Percentiles rank a stretch among this genome's conserved stretches.
Conservation (phyloP, 2,329 filamentous ascomycete genomes). For the Penicillium decumbens region DNA sequence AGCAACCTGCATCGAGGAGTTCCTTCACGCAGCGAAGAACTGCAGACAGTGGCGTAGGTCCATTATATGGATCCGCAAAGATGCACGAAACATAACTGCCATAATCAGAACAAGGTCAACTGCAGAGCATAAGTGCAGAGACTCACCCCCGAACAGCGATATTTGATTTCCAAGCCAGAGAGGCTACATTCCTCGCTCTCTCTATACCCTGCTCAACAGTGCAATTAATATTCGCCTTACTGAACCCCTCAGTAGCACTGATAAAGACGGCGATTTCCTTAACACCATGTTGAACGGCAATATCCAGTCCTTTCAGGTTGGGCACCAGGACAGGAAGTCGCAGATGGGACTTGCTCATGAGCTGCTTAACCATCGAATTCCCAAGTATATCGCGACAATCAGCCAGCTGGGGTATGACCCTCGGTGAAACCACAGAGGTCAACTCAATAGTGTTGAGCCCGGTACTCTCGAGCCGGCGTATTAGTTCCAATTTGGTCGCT, state of each 20-base stretch:
- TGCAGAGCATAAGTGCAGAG: neutral
- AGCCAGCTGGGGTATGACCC: conserved; percentile 74
- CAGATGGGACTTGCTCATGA: conserved; percentile 37
- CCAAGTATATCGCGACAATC: conserved; percentile 29
- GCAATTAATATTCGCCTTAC: conserved; percentile 42
- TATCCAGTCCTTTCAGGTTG: conserved; percentile 48
- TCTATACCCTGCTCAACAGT: conserved; percentile 37
- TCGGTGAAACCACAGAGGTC: conserved; percentile 76
- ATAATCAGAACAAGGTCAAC: neutral
- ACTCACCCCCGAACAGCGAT: conserved; percentile 36
- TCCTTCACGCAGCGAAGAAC: conserved; percentile 50
- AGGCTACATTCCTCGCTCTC: conserved; percentile 31
- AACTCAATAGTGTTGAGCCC: conserved; percentile 72
- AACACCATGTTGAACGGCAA: conserved; percentile 48
- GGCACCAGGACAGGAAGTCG: conserved; percentile 40
- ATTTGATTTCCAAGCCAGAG: conserved; percentile 24
- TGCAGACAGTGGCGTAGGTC: conserved; percentile 49
- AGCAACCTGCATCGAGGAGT: conserved; percentile 78
- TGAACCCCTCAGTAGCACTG: conserved; percentile 43
- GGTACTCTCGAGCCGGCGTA: conserved; percentile 63
- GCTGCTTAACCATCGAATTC: conserved; percentile 47
- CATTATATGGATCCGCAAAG: conserved; percentile 48
- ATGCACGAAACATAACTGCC: conserved; percentile 40
- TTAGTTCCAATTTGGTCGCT: conserved; percentile 70
- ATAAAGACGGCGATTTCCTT: conserved; percentile 42